These are phyloP conservation scores for Monosporozyma yasuniensis DNA, from an alignment of 805 yeast genomes.

Conservation along the genomic window DNA sequence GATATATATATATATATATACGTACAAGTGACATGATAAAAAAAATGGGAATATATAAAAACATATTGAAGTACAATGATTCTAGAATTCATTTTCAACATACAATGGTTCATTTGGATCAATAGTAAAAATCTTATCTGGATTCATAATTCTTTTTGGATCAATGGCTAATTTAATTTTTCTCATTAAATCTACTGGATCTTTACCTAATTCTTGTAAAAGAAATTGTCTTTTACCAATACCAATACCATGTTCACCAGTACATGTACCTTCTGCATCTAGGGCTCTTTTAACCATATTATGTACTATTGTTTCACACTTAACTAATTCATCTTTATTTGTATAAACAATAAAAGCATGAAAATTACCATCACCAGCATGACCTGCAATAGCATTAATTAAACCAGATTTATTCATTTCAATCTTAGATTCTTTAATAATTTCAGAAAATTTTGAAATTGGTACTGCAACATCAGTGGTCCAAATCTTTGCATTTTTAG, in stretches of 20 bases:
- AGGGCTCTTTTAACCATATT: constrained; percentile 61
- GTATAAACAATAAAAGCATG: constrained; percentile 58
- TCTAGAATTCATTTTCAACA: not conserved
- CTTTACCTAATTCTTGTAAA: constrained; percentile 55
- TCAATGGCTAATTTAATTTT: constrained; percentile 62
- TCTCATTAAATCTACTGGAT: constrained; percentile 65
- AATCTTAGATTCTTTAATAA: constrained; percentile 51
- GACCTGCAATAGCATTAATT: constrained; percentile 58
- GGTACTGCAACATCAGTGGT: constrained; percentile 85
- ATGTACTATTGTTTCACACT: constrained; percentile 43
- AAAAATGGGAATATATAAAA: not conserved
- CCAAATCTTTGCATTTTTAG: constrained; percentile 47
- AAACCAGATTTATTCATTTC: constrained; percentile 48
- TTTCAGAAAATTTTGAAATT: constrained; percentile 53
- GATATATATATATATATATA: too few relatives aligned
- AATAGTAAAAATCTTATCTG: constrained; percentile 67
- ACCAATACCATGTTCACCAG: constrained; percentile 86
- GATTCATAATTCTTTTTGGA: constrained; percentile 53
- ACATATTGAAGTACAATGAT: not conserved
- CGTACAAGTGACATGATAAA: not conserved
- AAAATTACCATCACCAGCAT: constrained; percentile 79
- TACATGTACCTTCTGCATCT: constrained; percentile 69
- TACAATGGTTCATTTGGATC: constrained; percentile 38
- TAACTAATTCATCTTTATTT: constrained; percentile 39
- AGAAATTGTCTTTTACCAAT: constrained; percentile 61